Evolutionary conservation across 306 rosid species (phyloP), one percentile per base, ranked within the genome.

Genomic region (Gastrolobium villosum): DNA sequence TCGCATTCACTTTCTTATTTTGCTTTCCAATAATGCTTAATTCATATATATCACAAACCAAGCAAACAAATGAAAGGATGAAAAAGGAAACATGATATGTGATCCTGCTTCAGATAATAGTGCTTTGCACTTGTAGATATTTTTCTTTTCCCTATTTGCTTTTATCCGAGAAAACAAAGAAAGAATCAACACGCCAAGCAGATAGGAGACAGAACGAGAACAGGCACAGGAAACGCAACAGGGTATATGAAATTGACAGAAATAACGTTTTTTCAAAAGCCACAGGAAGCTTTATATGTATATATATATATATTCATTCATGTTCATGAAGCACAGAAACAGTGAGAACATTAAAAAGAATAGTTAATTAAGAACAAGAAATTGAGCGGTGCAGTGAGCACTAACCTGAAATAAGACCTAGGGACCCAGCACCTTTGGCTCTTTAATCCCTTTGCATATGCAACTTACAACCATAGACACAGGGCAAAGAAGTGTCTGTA

Each of bases 111-210:
- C 61, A 65, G 55, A 53, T 52, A 65, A 71, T 50, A 65, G 73
- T 59, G 37, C 32, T 5, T 67, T 49, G 67, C 75, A 60, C 20
- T 76, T 48, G 3, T 59, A 39, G 39, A 46, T 54, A 78, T 70
- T 84, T 41, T 20, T 70, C 31, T 50, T 70, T 80, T 80, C 66
- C 28, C 13, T 4, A 6, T 48, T 70, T 52, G 45, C 43, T 30
- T 63, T 71, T 85, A 75, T 82, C 83, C 70, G 61, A 69, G 74
- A 55, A 82, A 80, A 81, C 83, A 75, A 73, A 82, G 82, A 64
- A 52, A 60, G 61, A 72, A 43, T 57, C 11, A 36, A 40, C 60
- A 52, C 13, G 6, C 10, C n/a, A 37, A 70, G 49, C 5, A 65
- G 57, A 65, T 5, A 64, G 76, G 70, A 65, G 64, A 56, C 77